A percentile compares a stretch with the other conserved stretches of the same genome.
Evolutionary conservation across 2,329 filamentous ascomycete genomes (phyloP).

Genomic region (Exophiala lecanii-corni): DNA sequence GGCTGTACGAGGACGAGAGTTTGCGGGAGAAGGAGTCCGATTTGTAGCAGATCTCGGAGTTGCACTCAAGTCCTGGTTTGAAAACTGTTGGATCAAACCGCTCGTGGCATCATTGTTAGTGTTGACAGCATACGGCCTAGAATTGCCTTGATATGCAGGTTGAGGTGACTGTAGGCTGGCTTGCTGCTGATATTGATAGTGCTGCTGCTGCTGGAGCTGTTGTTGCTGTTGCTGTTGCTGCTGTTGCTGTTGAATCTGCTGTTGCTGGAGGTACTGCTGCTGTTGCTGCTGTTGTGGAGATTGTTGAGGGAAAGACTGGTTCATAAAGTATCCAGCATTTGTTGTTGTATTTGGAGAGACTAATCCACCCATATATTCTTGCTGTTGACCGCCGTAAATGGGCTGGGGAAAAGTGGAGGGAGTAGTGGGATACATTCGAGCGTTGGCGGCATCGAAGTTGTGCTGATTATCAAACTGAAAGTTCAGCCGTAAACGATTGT

Average conservation of each 20-base stretch:
- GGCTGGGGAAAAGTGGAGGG: constrained; percentile 96
- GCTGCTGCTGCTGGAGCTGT: constrained; percentile 52
- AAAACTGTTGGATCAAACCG: constrained; percentile 90
- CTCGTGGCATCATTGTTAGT: constrained; percentile 77
- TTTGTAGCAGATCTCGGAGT: constrained; percentile 67
- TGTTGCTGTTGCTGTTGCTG: constrained; percentile 47
- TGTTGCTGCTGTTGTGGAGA: constrained; percentile 52
- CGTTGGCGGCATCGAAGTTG: constrained; percentile 55
- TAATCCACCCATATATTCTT: constrained; percentile 55
- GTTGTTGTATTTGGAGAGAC: constrained; percentile 36
- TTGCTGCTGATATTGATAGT: constrained; percentile 47
- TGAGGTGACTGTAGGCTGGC: constrained; percentile 54
- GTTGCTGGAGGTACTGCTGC: constrained; percentile 48
- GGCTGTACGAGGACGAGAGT: constrained; percentile 71
- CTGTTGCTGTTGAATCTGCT: constrained; percentile 49
- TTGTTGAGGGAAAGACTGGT: constrained; percentile 50
- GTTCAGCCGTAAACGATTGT: constrained; percentile 48
- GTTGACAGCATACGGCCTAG: constrained; percentile 38
- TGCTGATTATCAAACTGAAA: constrained; percentile 58
- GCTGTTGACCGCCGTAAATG: constrained; percentile 60
- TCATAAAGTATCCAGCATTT: constrained; percentile 56
- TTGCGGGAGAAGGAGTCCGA: constrained; percentile 61
- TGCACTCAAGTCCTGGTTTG: constrained; percentile 84
- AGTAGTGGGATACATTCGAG: constrained; percentile 75
- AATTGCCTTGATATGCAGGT: constrained; percentile 47